Conservation (phyloP, 768 basidiomycete genomes). For the Kwoniella pini region DNA sequence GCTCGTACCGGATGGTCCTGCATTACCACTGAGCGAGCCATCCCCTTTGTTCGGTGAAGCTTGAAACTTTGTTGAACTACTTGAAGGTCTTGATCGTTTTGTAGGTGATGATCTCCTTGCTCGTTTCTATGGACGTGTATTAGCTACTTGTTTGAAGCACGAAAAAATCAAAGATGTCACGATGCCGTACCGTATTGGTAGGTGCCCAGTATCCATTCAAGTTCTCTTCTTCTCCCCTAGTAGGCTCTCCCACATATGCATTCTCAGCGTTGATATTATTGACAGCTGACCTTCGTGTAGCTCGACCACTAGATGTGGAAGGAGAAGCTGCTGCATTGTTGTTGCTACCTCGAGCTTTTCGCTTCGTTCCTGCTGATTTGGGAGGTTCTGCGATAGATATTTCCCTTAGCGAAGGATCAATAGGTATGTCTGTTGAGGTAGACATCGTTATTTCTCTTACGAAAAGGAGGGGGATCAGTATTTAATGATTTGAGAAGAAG, state of each 20-base stretch:
- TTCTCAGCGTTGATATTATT: neutral
- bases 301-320: slow-evolving; percentile 1
- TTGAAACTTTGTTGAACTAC: neutral
- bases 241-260: slow-evolving; percentile 24
- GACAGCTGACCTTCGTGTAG: slow-evolving; percentile 13
- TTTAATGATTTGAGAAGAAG: neutral
- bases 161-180: too few species aligned
- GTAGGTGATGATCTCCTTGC: slow-evolving; percentile 14
- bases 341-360: slow-evolving; percentile 5
- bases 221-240: slow-evolving; percentile 44
- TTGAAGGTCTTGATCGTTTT: slow-evolving; percentile 9
- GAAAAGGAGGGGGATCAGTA: neutral
- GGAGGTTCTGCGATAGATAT: neutral
- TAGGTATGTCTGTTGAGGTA: slow-evolving; percentile 5
- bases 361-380: slow-evolving; percentile 6
- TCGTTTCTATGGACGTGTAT: slow-evolving; percentile 15
- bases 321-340: neutral
- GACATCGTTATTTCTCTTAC: neutral
- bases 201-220: slow-evolving; percentile 30
- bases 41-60: neutral
- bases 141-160: too few species aligned
- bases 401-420: slow-evolving; percentile 22
- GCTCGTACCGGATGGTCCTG: neutral
- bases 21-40: too few species aligned
- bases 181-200: slow-evolving; percentile 3